These are phyloP conservation scores for Ormosia emarginata DNA, from an alignment of 306 rosid genomes.

Conservation along the genomic window DNA sequence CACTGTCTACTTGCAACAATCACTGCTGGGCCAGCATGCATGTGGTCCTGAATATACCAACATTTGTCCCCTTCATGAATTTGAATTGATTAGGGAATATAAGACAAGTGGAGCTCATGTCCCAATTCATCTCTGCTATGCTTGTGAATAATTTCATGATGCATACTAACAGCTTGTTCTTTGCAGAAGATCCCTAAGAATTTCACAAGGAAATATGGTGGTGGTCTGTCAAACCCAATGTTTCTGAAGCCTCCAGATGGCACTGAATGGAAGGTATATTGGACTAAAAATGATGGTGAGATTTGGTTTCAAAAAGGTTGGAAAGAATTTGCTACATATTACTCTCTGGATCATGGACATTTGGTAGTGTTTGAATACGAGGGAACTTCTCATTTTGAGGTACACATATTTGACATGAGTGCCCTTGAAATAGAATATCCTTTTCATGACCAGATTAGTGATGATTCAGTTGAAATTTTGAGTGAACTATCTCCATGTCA, in stretches of 20 bases:
- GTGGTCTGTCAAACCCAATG: background rate
- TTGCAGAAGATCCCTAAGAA: constrained; percentile 12
- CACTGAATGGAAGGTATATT: constrained; percentile 2
- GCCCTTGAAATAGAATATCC: background rate
- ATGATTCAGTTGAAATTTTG: background rate
- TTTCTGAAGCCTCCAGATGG: constrained; percentile 24
- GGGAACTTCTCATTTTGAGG: background rate
- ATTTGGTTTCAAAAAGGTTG: background rate
- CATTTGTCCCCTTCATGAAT: too few species aligned
- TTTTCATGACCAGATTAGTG: background rate
- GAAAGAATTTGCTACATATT: background rate
- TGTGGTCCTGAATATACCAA: too few species aligned
- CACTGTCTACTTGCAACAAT: too few species aligned
- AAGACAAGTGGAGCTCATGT: background rate
- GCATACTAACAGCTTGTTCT: background rate
- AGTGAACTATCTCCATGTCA: background rate
- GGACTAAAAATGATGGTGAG: background rate
- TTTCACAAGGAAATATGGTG: background rate
- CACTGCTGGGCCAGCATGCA: too few species aligned
- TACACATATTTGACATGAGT: background rate
- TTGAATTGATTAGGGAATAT: background rate
- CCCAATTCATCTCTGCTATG: background rate
- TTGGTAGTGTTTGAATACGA: background rate
- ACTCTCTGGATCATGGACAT: background rate
- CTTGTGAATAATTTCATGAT: background rate